Evolutionary conservation across 2,329 filamentous ascomycete species (phyloP).

Genomic region (Stagonosporopsis rhizophila): DNA sequence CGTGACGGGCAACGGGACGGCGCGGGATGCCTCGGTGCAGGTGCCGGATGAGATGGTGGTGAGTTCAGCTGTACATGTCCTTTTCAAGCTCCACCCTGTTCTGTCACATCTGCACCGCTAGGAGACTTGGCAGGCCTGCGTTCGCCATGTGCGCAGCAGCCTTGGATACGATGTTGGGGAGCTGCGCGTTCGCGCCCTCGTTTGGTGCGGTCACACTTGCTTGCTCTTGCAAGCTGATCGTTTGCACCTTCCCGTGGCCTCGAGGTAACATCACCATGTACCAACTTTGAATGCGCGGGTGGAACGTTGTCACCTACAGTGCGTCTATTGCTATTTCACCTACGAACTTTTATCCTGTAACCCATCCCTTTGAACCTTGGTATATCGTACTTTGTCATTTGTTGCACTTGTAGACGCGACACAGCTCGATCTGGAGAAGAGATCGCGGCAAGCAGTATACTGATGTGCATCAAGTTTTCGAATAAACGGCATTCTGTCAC

Average conservation of each 20-base stretch:
- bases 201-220: not conserved
- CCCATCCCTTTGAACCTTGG: too few relatives aligned
- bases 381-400: too few relatives aligned
- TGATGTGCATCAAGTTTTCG: not conserved
- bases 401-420: not conserved
- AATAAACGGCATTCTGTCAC: not conserved
- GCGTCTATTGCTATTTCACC: not conserved
- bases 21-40: too few relatives aligned
- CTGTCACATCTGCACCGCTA: too few relatives aligned
- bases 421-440: not conserved
- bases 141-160: too few relatives aligned
- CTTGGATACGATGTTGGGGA: too few relatives aligned
- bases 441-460: not conserved
- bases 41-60: too few relatives aligned
- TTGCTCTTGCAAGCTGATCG: not conserved
- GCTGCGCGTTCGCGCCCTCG: too few relatives aligned
- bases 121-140: too few relatives aligned
- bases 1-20: too few relatives aligned
- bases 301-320: not conserved
- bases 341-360: not conserved
- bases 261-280: not conserved
- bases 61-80: too few relatives aligned
- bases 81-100: too few relatives aligned
- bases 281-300: not conserved
- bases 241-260: slow-evolving; percentile 1